Base-by-base conservation (phyloP, 306 rosid genomes). In the Ziziphus jujuba region DNA sequence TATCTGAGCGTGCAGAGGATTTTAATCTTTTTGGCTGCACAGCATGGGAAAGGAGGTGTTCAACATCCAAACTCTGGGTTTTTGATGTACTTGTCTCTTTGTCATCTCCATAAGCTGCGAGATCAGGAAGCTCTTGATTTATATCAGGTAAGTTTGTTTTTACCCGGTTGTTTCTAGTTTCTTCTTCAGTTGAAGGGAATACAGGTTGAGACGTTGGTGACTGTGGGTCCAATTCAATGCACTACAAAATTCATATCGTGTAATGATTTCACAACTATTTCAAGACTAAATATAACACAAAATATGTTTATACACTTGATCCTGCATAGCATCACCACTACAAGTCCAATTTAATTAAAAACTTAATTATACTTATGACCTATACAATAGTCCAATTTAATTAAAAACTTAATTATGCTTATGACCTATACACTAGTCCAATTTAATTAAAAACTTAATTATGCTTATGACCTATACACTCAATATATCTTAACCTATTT, bases 21-120 rank as follows among this genome's bases (percentile, higher is more conserved):
- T 81, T 90, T 28, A 82, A 78, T 80, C 70, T 61, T 45, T 67
- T 62, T 6, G 59, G 73, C 50, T 73, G 83, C 57, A 78, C 85
- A 21, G 86, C 85, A 40, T 86, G 69, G 61, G 87, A 75, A 80
- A 88, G 88, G 55, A 93, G 81, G 74, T 79, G 79, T 23, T 87
- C 92, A 44, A 60, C 80, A 52, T 81, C 92, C 63, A 93, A 81
- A 87, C 90, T 90, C 67, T 82, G 92, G 61, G 97, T 93, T 75
- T 77, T 90, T 40, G 97, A 93, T 63, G 89, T 67, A 82, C 96
- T 90, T 43, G 81, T 69, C 74, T 90, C 96, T 79, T 74, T 50
- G 49, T 85, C 84, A 65, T 80, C 84, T 45, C 48, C 79, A 43
- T 85, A 81, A 76, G 84, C 59, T 49, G 72, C 82, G 59, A 65